Evolutionary conservation across 805 yeast genomes (phyloP).

Genomic region (Candida peoriensis): DNA sequence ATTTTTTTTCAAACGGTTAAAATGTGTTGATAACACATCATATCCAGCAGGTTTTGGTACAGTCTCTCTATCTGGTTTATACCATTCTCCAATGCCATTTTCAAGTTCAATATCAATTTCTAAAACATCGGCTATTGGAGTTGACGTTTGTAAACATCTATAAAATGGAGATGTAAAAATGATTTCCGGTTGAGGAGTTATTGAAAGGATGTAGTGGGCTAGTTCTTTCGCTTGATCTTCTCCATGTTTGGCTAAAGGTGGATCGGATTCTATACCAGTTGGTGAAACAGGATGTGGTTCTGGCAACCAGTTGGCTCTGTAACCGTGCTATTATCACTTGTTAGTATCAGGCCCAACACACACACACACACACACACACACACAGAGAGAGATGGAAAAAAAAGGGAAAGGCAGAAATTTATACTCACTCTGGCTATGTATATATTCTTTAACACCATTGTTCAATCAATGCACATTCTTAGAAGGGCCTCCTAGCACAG

Average conservation of each 20-base stretch:
- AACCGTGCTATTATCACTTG: slow-evolving; percentile 60
- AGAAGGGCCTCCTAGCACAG: too few relatives aligned
- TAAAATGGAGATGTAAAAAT: slow-evolving; percentile 83
- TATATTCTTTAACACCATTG: slow-evolving; percentile 50
- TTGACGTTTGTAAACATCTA: slow-evolving; percentile 79
- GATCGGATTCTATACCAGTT: slow-evolving; percentile 88
- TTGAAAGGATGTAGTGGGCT: slow-evolving; percentile 50
- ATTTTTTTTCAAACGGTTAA: slow-evolving; percentile 41
- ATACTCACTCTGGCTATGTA: slow-evolving; percentile 53
- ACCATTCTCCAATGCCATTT: slow-evolving; percentile 92
- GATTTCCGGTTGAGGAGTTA: slow-evolving; percentile 58
- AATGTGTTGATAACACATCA: slow-evolving; percentile 45
- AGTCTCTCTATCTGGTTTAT: slow-evolving; percentile 57
- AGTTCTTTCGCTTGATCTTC: slow-evolving; percentile 81
- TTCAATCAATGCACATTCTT: too few relatives aligned
- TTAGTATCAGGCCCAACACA: slow-evolving; percentile 3
- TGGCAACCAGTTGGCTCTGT: slow-evolving; percentile 78
- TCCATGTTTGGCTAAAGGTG: slow-evolving; percentile 84
- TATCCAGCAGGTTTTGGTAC: slow-evolving; percentile 67
- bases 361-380: too few relatives aligned
- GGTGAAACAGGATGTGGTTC: slow-evolving; percentile 74
- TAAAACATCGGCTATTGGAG: slow-evolving; percentile 59
- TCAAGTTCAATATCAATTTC: slow-evolving; percentile 63
- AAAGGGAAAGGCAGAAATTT: neutral
- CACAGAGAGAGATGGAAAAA: neutral